Conservation (phyloP, 2,329 filamentous ascomycete genomes). For the Colletotrichum viniferum region DNA sequence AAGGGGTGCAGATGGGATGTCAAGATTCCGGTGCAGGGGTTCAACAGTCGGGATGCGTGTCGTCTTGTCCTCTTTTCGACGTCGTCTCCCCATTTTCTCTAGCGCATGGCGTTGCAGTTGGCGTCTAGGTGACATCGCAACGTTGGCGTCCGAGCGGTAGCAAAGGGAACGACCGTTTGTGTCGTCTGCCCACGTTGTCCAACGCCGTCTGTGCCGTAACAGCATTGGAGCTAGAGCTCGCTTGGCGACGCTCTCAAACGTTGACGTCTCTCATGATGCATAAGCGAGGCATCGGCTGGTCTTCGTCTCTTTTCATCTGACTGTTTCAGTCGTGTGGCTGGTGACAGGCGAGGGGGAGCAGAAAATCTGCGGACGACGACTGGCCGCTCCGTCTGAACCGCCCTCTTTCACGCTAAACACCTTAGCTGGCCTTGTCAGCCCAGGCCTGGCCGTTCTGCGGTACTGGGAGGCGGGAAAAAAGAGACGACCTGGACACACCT, state of each 20-base stretch:
- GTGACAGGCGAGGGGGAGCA: background rate
- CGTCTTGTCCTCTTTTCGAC: background rate
- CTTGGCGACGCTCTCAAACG: conserved; percentile 15
- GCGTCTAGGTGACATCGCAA: background rate
- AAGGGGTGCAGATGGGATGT: conserved; percentile 9
- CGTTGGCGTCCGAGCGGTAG: background rate
- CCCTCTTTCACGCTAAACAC: background rate
- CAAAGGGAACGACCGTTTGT: background rate
- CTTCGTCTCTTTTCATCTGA: background rate
- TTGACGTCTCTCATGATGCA: conserved; percentile 5
- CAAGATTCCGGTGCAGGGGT: conserved; percentile 3
- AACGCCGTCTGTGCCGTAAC: background rate
- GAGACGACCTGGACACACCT: background rate
- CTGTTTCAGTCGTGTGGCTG: conserved; percentile 8
- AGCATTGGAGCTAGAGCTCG: background rate
- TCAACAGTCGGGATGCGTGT: background rate
- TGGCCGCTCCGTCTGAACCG: conserved; percentile 17
- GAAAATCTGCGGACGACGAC: background rate
- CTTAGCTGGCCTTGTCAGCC: background rate
- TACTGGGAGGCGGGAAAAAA: background rate
- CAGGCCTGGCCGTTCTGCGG: background rate
- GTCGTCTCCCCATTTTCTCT: background rate
- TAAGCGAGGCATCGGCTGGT: background rate
- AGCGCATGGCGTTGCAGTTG: conserved; percentile 3
- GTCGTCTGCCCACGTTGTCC: background rate